phyloP scores from a whole-genome alignment of 2,329 filamentous ascomycete species.

The Cercospora janseana region DNA sequence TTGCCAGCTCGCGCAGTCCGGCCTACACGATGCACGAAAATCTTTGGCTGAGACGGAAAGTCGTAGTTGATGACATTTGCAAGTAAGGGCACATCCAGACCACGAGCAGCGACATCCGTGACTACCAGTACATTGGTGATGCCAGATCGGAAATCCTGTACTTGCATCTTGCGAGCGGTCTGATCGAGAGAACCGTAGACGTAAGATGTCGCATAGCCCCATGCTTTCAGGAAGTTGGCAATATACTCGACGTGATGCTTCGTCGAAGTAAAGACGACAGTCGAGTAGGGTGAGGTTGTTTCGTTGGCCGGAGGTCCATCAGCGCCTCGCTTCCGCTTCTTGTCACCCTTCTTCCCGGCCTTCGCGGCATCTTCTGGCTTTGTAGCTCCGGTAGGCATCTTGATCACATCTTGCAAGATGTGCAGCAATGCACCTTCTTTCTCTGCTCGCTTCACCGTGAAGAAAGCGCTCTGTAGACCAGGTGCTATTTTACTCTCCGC shows the following conservation, averaged over 20 bases:
- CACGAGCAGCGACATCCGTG: conserved; percentile 92
- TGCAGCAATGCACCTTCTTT: conserved; percentile 92
- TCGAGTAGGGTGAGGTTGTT: conserved; percentile 83
- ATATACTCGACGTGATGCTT: conserved; percentile 98
- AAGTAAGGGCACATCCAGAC: conserved; percentile 94
- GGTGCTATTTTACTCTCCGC: conserved; percentile 95
- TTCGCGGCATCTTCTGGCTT: conserved; percentile 49
- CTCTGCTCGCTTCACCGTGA: conserved; percentile 85
- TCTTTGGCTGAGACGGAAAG: conserved; percentile 93
- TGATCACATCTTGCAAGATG: conserved; percentile 85
- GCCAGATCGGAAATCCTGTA: conserved; percentile 83
- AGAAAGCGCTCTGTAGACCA: conserved; percentile 93
- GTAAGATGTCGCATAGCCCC: conserved; percentile 87
- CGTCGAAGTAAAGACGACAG: conserved; percentile 89
- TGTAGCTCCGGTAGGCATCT: conserved; percentile 72
- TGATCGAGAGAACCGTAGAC: conserved; percentile 95
- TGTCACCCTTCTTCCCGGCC: conserved; percentile 51
- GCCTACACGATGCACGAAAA: conserved; percentile 94
- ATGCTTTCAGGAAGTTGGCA: conserved; percentile 70
- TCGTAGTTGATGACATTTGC: conserved; percentile 99
- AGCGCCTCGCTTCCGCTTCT: conserved; percentile 69
- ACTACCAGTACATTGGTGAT: conserved; percentile 88
- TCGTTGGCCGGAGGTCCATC: conserved; percentile 56
- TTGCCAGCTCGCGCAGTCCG: conserved; percentile 92
- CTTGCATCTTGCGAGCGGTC: conserved; percentile 85